phyloP scores from a whole-genome alignment of 2,329 filamentous ascomycete species.

The Scedosporium apiospermum region DNA sequence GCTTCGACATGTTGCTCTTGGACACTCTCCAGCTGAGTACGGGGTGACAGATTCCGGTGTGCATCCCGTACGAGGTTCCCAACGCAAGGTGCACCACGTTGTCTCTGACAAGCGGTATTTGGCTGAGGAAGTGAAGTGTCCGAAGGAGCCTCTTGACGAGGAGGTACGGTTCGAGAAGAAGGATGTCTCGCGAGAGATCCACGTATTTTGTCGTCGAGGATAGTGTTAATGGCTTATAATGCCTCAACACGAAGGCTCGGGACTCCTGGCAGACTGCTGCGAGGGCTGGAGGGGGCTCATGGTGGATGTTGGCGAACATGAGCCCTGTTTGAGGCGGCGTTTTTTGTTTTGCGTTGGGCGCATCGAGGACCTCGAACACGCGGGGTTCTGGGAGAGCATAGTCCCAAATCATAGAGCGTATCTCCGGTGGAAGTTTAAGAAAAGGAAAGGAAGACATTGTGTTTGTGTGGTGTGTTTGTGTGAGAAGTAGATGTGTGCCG shows the following conservation, averaged over 20 bases:
- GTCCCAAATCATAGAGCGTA: conserved; percentile 36
- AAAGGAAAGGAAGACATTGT: conserved; percentile 5
- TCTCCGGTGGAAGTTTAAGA: conserved; percentile 29
- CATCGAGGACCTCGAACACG: conserved; percentile 37
- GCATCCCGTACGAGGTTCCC: conserved; percentile 35
- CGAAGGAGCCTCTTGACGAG: conserved; percentile 36
- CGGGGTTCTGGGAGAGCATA: conserved; percentile 33
- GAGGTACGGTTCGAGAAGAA: conserved; percentile 37
- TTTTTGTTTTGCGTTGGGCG: conserved; percentile 28
- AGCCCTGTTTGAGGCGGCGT: conserved; percentile 23
- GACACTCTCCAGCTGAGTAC: conserved; percentile 33
- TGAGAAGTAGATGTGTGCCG: not conserved
- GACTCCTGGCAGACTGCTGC: conserved; percentile 34
- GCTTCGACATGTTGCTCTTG: conserved; percentile 31
- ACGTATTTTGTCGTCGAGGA: conserved; percentile 36
- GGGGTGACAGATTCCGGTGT: conserved; percentile 34
- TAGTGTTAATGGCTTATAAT: conserved; percentile 33
- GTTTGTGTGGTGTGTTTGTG: not conserved
- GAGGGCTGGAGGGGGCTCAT: conserved; percentile 33
- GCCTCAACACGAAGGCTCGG: conserved; percentile 29
- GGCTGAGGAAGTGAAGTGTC: conserved; percentile 34
- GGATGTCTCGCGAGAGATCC: conserved; percentile 33
- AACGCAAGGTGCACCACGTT: conserved; percentile 30
- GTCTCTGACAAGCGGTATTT: conserved; percentile 32
- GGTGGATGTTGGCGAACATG: conserved; percentile 36